phyloP scores from a whole-genome alignment of 2,329 filamentous ascomycete species.

The Botrytis hyacinthi region DNA sequence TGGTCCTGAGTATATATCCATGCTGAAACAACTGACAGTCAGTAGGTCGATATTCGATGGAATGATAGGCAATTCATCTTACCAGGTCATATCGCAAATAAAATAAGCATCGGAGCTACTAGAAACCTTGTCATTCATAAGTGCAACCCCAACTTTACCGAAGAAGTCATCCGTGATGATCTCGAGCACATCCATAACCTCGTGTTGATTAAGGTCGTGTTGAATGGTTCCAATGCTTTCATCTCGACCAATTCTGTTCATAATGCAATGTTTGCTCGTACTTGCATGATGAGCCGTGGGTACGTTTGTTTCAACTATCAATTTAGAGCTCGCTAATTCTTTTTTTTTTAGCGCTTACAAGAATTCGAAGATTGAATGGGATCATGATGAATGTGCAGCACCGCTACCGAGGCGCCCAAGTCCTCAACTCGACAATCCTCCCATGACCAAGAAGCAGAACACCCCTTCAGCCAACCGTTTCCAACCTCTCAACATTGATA shows the following conservation, averaged over 20 bases:
- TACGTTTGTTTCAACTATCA: constrained; percentile 28
- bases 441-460: constrained; percentile 41
- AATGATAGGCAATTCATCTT: constrained; percentile 68
- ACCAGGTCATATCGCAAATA: constrained; percentile 59
- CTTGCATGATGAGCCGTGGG: constrained; percentile 66
- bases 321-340: constrained; percentile 19
- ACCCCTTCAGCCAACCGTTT: constrained; percentile 57
- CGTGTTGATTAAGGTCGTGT: constrained; percentile 63
- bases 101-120: constrained; percentile 64
- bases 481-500: constrained; percentile 54
- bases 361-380: constrained; percentile 67
- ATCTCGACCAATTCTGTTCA: constrained; percentile 76
- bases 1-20: background rate
- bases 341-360: constrained; percentile 59
- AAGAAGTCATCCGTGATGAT: constrained; percentile 64
- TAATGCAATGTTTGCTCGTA: constrained; percentile 71
- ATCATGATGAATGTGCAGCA: constrained; percentile 66
- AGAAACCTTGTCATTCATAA: constrained; percentile 71
- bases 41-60: constrained; percentile 67
- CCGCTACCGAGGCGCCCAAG: constrained; percentile 34
- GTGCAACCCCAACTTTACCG: constrained; percentile 57
- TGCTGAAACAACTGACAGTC: constrained; percentile 3
- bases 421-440: constrained; percentile 33
- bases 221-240: constrained; percentile 58
- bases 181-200: constrained; percentile 82